Evolutionary conservation across 129 eudicot genomes (phyloP).

Genomic region (Heracleum sosnowskyi): DNA sequence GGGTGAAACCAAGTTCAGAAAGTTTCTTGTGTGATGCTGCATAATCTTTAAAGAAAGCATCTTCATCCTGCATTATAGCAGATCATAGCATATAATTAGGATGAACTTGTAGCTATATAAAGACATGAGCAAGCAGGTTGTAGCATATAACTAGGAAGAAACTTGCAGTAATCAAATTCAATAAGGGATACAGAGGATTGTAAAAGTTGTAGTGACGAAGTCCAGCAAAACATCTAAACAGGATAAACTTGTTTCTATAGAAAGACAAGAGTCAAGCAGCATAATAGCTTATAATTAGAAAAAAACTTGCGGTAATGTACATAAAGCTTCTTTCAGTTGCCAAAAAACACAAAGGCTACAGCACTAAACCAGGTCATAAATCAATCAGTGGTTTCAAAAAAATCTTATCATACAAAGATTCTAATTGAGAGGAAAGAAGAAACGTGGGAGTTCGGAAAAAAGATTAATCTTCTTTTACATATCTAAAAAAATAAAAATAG

Average conservation of each 20-base stretch:
- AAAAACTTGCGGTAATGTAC: not conserved
- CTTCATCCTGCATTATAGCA: constrained; percentile 60
- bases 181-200: not conserved
- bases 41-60: constrained; percentile 76
- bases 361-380: not conserved
- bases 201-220: not conserved
- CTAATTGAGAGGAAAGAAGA: not conserved
- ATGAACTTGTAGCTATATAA: not conserved
- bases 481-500: not conserved
- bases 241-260: not conserved
- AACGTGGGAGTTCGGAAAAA: not conserved
- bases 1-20: constrained; percentile 79
- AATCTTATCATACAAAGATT: not conserved
- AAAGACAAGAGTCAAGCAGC: not conserved
- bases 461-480: not conserved
- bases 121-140: not conserved
- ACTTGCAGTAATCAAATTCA: not conserved
- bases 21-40: constrained; percentile 92
- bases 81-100: no score
- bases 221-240: not conserved
- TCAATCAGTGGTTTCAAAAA: not conserved
- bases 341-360: not conserved
- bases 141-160: not conserved
- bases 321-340: not conserved
- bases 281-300: not conserved